Base-by-base conservation (phyloP, 306 rosid genomes). In the Prunus salicina region DNA sequence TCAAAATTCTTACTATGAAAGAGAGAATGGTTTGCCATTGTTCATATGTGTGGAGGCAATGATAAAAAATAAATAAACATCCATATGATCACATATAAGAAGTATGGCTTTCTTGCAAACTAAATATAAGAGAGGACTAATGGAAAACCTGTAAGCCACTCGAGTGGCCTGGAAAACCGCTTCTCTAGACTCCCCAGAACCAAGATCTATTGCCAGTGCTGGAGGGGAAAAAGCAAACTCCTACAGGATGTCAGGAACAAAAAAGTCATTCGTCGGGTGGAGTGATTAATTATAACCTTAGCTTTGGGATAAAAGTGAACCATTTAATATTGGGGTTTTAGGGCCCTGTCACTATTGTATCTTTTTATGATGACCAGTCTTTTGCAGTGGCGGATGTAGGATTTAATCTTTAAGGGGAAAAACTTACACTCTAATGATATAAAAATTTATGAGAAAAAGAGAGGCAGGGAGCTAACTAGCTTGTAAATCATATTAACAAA, bases 191-290 rank as follows among this genome's bases (percentile, higher is more conserved):
- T 90, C 99, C 77, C 99, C 97, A 55, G 96, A 88, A 69, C 88
- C 98, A 82, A 95, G 97, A 78, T 95, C 99, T 77, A 92, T 89
- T 9, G 99, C 88, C 88, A 87, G 92, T 63, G 97, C 91, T 19
- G 97, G 63, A 78, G 99, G 99, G 65, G 91, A 90, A 86, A 95
- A 95, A 72, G 99, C 96, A 82, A 84, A 92, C 79, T 95, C 99
- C 99, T 92, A 43, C 76, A 72, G 8, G 57, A 73, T 19, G 67
- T 30, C 57, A 56, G 27, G 73, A 72, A 56, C 60, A 74, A 5
- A 51, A 34, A 70, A 25, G 19, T 45, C 47, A 71, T 50, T 34
- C 25, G 7, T 45, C 10, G 2, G 82, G 78, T 76, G 57, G 73
- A 83, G 76, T 56, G 68, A 64, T 68, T 67, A 18, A 75, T 67